Evolutionary conservation across 2,329 filamentous ascomycete species (phyloP).

Genomic region (Penicillium sp.): DNA sequence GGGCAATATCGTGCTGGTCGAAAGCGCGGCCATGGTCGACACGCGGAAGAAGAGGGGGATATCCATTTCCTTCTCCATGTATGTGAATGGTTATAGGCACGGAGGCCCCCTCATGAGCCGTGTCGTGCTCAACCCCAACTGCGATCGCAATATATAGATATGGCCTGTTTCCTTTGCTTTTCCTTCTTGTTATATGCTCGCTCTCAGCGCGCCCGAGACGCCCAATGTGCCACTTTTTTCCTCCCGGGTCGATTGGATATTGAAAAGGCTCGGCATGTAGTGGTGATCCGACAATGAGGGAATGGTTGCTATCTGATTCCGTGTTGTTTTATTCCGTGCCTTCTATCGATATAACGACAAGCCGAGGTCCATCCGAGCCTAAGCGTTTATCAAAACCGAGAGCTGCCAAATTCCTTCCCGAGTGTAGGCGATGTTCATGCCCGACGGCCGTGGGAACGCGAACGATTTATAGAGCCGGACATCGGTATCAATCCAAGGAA

Average conservation of each 20-base stretch:
- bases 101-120: conserved; percentile 2
- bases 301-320: neutral
- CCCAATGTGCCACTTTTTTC: neutral
- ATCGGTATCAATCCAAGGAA: neutral
- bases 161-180: neutral
- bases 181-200: neutral
- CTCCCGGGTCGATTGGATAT: neutral
- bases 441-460: neutral
- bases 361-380: conserved; percentile 6
- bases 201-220: neutral
- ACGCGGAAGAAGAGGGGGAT: conserved; percentile 14
- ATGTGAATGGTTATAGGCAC: neutral
- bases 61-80: conserved; percentile 13
- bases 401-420: neutral
- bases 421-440: neutral
- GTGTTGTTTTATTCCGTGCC: neutral
- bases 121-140: conserved; percentile 2
- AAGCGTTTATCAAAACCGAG: conserved; percentile 2
- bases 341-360: neutral
- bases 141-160: neutral
- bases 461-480: neutral
- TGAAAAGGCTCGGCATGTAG: neutral
- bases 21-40: conserved; percentile 13
- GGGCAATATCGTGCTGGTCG: conserved; percentile 8
- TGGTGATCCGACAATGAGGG: neutral